Conservation (phyloP, 2,329 filamentous ascomycete genomes). For the Tolypocladium sp. region DNA sequence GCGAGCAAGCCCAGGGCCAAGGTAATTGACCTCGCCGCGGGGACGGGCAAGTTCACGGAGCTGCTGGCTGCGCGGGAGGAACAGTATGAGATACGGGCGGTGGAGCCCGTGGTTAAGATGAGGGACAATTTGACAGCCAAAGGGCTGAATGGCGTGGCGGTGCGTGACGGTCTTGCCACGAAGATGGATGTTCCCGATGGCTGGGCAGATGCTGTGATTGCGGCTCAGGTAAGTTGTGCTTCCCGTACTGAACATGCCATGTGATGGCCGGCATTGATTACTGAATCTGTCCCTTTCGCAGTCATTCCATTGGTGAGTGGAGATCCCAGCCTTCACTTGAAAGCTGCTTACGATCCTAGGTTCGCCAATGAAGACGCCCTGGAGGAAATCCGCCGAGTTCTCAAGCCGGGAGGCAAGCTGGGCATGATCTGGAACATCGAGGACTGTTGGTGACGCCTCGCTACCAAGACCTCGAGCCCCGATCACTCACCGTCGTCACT, state of each 20-base stretch:
- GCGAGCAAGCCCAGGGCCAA: conserved; percentile 33
- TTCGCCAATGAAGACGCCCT: conserved; percentile 57
- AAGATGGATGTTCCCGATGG: conserved; percentile 45
- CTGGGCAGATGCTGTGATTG: conserved; percentile 56
- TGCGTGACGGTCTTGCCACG: conserved; percentile 49
- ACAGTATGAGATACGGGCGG: conserved; percentile 47
- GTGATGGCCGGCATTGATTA: too few species aligned
- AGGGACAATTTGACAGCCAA: conserved; percentile 51
- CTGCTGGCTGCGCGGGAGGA: conserved; percentile 49
- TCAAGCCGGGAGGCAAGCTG: conserved; percentile 50
- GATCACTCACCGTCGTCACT: neutral
- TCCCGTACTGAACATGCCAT: neutral
- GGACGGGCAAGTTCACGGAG: conserved; percentile 64
- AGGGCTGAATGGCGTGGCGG: conserved; percentile 41
- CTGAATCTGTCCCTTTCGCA: neutral
- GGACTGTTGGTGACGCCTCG: conserved; percentile 43
- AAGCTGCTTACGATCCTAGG: conserved; percentile 28
- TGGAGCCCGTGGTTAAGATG: conserved; percentile 60
- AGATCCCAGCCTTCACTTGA: neutral
- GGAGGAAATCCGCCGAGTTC: conserved; percentile 55
- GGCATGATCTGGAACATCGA: conserved; percentile 69
- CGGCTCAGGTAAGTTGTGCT: conserved; percentile 50
- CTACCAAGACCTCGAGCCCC: neutral
- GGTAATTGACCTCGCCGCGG: conserved; percentile 57
- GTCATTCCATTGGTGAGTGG: conserved; percentile 47